Conservation (phyloP, 2,329 filamentous ascomycete species). For the Sphaerulina populicola region DNA sequence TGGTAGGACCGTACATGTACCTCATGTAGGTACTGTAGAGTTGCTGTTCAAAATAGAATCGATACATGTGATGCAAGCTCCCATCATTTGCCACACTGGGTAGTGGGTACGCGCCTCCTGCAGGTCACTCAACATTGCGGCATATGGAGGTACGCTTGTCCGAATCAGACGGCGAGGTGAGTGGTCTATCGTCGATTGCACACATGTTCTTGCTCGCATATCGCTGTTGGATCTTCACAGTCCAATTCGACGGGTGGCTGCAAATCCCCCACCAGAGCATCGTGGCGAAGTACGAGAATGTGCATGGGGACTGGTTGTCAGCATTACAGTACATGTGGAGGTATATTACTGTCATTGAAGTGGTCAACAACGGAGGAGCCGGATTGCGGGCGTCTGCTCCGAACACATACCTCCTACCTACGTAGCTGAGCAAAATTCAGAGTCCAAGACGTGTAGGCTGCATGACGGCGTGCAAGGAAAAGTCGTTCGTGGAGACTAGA, state of each 20-base stretch:
- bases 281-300: too few species aligned
- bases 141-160: conserved; percentile 2
- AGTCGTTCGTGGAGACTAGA: neutral
- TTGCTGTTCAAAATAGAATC: conserved; percentile 7
- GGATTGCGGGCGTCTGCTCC: conserved; percentile 7
- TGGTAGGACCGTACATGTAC: too few species aligned
- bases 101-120: conserved; percentile 5
- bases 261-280: neutral
- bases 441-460: neutral
- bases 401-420: too few species aligned
- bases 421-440: conserved; percentile 1
- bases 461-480: neutral
- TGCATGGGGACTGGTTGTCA: too few species aligned
- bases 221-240: neutral
- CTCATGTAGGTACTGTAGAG: neutral
- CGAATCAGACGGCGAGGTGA: neutral
- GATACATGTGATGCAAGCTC: neutral
- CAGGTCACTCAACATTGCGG: neutral
- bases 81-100: conserved; percentile 10
- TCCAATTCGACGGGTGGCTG: neutral
- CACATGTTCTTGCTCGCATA: neutral
- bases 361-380: neutral
- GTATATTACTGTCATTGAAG: too few species aligned
- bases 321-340: neutral
- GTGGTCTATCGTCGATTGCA: conserved; percentile 3